These are phyloP conservation scores for Aquanectria penicillioides DNA, from an alignment of 2,329 filamentous ascomycete genomes.

Conservation along the genomic window DNA sequence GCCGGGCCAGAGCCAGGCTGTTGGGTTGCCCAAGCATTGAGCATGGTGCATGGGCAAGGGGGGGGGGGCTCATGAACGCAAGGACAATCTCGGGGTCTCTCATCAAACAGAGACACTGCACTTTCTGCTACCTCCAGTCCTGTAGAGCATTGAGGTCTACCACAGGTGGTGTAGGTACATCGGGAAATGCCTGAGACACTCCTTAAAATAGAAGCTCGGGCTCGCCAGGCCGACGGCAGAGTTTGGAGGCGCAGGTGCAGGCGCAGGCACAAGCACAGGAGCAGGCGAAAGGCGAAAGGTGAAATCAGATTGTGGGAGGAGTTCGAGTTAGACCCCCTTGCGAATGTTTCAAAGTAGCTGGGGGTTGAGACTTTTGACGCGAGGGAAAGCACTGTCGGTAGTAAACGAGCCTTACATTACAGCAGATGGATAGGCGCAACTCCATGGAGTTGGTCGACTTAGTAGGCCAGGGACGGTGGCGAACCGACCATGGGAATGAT, in stretches of 20 bases:
- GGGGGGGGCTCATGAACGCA: neutral
- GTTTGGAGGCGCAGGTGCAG: constrained; percentile 27
- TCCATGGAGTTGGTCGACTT: constrained; percentile 5
- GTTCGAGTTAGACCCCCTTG: constrained; percentile 16
- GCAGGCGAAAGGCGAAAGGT: no score
- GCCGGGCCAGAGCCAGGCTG: neutral
- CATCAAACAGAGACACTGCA: no score
- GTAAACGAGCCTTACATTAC: neutral
- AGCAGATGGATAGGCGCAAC: no score
- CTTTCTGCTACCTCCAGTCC: neutral
- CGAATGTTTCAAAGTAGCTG: constrained; percentile 37
- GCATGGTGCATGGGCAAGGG: neutral
- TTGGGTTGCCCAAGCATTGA: constrained; percentile 8
- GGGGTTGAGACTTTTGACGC: constrained; percentile 20
- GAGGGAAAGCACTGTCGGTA: neutral
- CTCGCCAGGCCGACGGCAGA: constrained; percentile 25
- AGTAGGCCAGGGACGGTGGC: neutral
- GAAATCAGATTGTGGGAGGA: neutral
- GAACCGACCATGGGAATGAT: constrained; percentile 4
- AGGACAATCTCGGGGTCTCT: no score
- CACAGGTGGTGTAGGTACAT: constrained; percentile 31
- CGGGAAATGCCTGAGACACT: constrained; percentile 38
- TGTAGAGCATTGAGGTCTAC: constrained; percentile 4
- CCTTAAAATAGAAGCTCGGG: constrained; percentile 36
- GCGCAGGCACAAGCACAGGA: constrained; percentile 4